Base-by-base conservation (phyloP, 2,329 filamentous ascomycete genomes). In the Proliferodiscus dingleyae region DNA sequence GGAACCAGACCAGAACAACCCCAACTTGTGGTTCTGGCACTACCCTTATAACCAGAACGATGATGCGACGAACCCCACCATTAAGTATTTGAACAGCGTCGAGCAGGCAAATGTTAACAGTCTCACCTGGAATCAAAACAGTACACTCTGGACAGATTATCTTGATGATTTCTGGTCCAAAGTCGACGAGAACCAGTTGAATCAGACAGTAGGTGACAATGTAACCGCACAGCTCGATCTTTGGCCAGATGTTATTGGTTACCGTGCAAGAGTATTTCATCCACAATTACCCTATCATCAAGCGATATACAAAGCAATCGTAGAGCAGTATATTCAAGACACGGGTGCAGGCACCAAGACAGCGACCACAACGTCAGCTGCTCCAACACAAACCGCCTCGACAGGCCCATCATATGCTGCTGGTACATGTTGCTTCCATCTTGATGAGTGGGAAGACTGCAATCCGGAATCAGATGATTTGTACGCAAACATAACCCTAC, bases 1-100 rank as follows among this genome's bases (percentile, higher is more conserved):
- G 18, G 43, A 46, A 30, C 43, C 43, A 19, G 38, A 46, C 33
- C 41, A 43, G 19, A 21, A 26, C 6, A 43, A 43, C 19, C n/a
- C 33, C 16, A 37, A 43, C 3, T 15, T 37, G 13, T 36, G 7
- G 30, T 26, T 43, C 18, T 43, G 16, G 18, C 41, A 43, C 30
- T 43, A 43, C 32, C 41, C 41, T 8, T 43, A 43, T 29, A 36
- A 43, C 13, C 9, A 32, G 15, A 13, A 13, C 16, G 39, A 30
- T n/a, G 39, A 42, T 29, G 26, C 26, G 9, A 29, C n/a, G 9
- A 29, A n/a, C n/a, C 9, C 26, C 3, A 29, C 9, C n/a, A n/a
- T n/a, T 10, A 29, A 29, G 26, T 29, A 9, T 29, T 29, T 29
- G 9, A 29, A 29, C 26, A 29, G n/a, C 9, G 26, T n/a, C 26